Base-by-base conservation (phyloP, 257 asterid species). In the Jasminum sambac region DNA sequence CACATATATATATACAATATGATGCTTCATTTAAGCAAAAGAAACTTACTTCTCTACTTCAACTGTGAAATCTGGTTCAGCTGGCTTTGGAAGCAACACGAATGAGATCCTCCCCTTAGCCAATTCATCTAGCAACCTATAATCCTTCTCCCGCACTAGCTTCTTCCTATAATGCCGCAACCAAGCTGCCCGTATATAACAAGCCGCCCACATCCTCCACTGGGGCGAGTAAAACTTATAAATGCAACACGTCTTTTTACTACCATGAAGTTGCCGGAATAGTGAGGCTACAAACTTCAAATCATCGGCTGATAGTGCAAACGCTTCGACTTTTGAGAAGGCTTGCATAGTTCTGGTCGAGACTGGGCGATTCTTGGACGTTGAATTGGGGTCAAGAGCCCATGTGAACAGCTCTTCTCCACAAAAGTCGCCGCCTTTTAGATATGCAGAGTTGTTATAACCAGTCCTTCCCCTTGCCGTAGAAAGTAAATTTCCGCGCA, bases 351-450 rank as follows among this genome's bases (percentile, higher is more conserved):
- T 94, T 83, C 97, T 69, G 14, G 99, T 94, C 44, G 99, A 94
- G 76, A 84, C 89, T 11, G 99, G 97, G 43, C 91, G 97, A 78
- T 91, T 91, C 78, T 91, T 91, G 1, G 95, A 69, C 5, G 99
- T 86, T 11, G 93, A 78, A 40, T 87, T 82, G 13, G 99, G 99
- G 75, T 91, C 97, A 11, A 94, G 80, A 36, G 97, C 99, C 99
- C 99, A 94, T 7, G 97, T 94, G 10, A 94, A 84, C 68, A 94
- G 97, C 89, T 94, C 99, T 74, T 94, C 99, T 17, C 99, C 99
- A 70, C 97, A 94, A 68, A 94, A 94, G 69, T 94, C 99, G 0
- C 99, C 99, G 0, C 93, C 97, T 80, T 86, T 94, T 50, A 94
- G 81, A 76, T 74, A 72, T 50, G 83, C 99, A 0, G 97, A 85